These are phyloP conservation scores for Exophiala aquamarina DNA, from an alignment of 2,329 filamentous ascomycete species.

Conservation along the genomic window DNA sequence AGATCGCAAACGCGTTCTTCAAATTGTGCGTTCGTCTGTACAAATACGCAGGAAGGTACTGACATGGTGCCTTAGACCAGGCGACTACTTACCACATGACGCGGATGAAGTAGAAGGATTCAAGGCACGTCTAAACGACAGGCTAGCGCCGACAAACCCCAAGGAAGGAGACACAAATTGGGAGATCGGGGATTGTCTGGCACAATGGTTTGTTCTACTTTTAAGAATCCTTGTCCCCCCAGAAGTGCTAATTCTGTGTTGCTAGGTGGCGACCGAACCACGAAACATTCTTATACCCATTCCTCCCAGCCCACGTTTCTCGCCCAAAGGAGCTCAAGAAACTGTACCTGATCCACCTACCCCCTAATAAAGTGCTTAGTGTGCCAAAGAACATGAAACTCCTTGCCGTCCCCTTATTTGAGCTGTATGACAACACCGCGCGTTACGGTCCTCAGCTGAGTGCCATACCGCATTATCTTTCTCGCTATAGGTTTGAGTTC, in stretches of 20 bases:
- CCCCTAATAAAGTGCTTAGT: slow-evolving; percentile 87
- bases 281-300: slow-evolving; percentile 99
- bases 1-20: slow-evolving; percentile 99
- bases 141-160: slow-evolving; percentile 86
- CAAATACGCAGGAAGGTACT: slow-evolving; percentile 3
- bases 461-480: slow-evolving; percentile 91
- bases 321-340: slow-evolving; percentile 99
- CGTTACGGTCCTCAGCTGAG: slow-evolving; percentile 94
- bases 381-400: slow-evolving; percentile 99
- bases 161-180: slow-evolving; percentile 71
- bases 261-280: slow-evolving; percentile 85
- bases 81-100: slow-evolving; percentile 83
- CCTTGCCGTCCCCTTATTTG: slow-evolving; percentile 91
- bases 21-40: slow-evolving; percentile 64
- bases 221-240: background rate
- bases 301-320: slow-evolving; percentile 92
- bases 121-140: slow-evolving; percentile 87
- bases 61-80: slow-evolving; percentile 57
- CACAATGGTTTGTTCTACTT: slow-evolving; percentile 66
- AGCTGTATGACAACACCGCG: slow-evolving; percentile 95
- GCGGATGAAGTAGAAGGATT: slow-evolving; percentile 95
- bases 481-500: slow-evolving; percentile 96
- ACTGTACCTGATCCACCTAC: slow-evolving; percentile 93
- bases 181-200: slow-evolving; percentile 90
- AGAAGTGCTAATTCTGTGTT: background rate